Percentiles rank a stretch among this genome's conserved stretches.
Evolutionary conservation across 805 yeast species (phyloP).

Genomic region (Saturnispora mendoncae): DNA sequence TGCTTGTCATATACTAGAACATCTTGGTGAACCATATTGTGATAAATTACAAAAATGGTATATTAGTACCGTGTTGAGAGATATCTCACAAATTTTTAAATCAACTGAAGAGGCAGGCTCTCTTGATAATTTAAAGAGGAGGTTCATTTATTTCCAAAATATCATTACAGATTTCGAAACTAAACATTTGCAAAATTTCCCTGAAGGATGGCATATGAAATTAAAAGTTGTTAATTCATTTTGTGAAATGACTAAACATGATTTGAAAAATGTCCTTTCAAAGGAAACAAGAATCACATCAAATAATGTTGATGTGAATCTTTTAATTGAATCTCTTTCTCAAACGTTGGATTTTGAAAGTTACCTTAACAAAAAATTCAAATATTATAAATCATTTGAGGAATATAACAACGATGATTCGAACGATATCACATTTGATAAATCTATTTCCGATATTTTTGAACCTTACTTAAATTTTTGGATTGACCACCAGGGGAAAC

Average conservation of each 20-base stretch:
- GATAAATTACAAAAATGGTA: constrained; percentile 67
- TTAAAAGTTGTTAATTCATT: constrained; percentile 51
- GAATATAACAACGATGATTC: constrained; percentile 29
- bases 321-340: constrained; percentile 59
- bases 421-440: constrained; percentile 25
- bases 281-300: constrained; percentile 30
- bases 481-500: constrained; percentile 75
- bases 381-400: constrained; percentile 30
- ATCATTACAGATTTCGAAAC: constrained; percentile 50
- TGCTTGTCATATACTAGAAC: constrained; percentile 67
- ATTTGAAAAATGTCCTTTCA: constrained; percentile 45
- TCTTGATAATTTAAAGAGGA: constrained; percentile 71
- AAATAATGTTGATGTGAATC: constrained; percentile 44
- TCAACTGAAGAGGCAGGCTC: constrained; percentile 90
- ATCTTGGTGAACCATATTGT: constrained; percentile 46
- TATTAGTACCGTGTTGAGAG: constrained; percentile 58
- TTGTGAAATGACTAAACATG: constrained; percentile 60
- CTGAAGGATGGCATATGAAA: constrained; percentile 63
- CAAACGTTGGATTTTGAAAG: constrained; percentile 80
- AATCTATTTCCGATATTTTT: constrained; percentile 54
- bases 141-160: constrained; percentile 75
- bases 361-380: constrained; percentile 55
- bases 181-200: constrained; percentile 48
- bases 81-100: constrained; percentile 66
- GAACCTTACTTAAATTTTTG: constrained; percentile 81